phyloP scores from a whole-genome alignment of 2,329 filamentous ascomycete species.

The Didymella arachidicola region DNA sequence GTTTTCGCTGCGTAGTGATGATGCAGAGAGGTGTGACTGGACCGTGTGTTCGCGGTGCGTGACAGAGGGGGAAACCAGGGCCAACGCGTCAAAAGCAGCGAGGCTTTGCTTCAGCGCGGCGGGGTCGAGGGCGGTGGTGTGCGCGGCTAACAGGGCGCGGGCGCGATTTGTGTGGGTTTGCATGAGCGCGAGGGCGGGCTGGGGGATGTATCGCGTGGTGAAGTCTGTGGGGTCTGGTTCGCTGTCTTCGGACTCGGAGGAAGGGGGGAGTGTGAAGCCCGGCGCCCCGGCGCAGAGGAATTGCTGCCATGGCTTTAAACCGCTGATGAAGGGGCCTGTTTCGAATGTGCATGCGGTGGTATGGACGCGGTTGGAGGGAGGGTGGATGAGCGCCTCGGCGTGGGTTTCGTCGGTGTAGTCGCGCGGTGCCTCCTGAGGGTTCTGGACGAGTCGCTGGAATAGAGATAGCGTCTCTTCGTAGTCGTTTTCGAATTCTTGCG shows the following conservation, averaged over 20 bases:
- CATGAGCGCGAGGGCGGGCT: slow-evolving; percentile 36
- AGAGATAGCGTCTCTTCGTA: slow-evolving; percentile 4
- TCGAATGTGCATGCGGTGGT: slow-evolving; percentile 7
- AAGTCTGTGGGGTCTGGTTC: not conserved
- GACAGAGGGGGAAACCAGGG: not conserved
- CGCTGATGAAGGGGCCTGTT: slow-evolving; percentile 29
- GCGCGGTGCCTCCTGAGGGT: not conserved
- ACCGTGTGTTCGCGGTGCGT: not conserved
- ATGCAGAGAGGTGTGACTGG: not conserved
- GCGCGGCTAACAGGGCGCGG: not conserved
- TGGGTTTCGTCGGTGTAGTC: not conserved
- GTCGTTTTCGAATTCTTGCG: not conserved
- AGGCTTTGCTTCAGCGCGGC: not conserved
- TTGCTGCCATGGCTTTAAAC: slow-evolving; percentile 41
- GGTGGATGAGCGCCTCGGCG: slow-evolving; percentile 19
- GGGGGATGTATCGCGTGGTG: slow-evolving; percentile 29
- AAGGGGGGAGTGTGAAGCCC: slow-evolving; percentile 24
- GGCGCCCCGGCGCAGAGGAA: slow-evolving; percentile 33
- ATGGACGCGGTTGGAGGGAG: slow-evolving; percentile 6
- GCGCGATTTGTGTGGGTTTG: slow-evolving; percentile 30
- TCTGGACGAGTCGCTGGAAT: not conserved
- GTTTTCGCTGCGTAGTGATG: not conserved
- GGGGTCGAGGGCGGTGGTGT: not conserved
- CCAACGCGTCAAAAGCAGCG: slow-evolving; percentile 6
- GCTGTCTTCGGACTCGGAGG: not conserved